Evolutionary conservation across 257 asterid species (phyloP).

Genomic region (Knoxia roxburghii): DNA sequence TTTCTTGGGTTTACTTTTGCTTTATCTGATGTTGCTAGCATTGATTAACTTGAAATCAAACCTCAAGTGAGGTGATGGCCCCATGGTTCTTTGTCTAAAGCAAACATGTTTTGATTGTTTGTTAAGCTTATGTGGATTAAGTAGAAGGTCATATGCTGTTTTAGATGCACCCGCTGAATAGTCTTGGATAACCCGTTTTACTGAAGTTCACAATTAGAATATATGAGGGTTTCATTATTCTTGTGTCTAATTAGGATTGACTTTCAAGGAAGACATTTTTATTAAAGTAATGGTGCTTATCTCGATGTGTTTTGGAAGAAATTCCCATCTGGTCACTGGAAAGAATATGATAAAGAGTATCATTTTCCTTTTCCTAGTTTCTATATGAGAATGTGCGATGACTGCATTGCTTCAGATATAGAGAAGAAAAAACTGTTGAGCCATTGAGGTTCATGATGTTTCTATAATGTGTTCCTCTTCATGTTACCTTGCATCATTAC

Average conservation of each 20-base stretch:
- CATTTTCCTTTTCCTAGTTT: not conserved
- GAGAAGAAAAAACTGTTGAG: not conserved
- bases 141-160: not conserved
- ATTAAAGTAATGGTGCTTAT: conserved; percentile 3
- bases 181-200: not conserved
- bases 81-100: not conserved
- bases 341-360: not conserved
- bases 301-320: not conserved
- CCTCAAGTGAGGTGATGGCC: not conserved
- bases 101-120: not conserved
- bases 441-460: not conserved
- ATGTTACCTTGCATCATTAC: not conserved
- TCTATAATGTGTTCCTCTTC: not conserved
- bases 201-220: not conserved
- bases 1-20: not conserved
- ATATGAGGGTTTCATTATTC: not conserved
- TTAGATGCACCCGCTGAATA: not conserved
- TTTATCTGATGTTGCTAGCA: no score
- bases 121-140: conserved; percentile 3
- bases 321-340: not conserved
- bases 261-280: not conserved
- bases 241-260: not conserved
- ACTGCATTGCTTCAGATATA: not conserved
- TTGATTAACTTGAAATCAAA: not conserved
- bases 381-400: not conserved